Conservation (phyloP, 805 yeast species). For the Wickerhamiella hasegawae region DNA sequence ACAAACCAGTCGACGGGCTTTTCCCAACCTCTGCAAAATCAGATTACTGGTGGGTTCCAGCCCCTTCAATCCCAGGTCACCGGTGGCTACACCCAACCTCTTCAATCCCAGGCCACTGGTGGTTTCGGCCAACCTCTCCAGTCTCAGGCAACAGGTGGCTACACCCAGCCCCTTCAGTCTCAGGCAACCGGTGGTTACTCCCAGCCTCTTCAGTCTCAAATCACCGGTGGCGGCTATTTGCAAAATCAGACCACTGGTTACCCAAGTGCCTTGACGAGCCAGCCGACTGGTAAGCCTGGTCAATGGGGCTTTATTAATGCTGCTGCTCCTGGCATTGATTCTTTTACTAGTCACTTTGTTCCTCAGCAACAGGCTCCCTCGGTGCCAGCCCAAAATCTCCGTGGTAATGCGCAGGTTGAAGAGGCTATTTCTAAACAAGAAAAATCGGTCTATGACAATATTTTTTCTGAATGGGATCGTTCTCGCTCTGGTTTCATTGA, state of each 20-base stretch:
- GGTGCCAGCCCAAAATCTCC: constrained; percentile 9
- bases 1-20: constrained; percentile 39
- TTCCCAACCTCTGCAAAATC: constrained; percentile 1
- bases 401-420: constrained; percentile 39
- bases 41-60: too few species aligned
- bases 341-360: constrained; percentile 49
- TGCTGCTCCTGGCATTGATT: constrained; percentile 54
- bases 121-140: constrained; percentile 14
- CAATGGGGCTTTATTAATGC: constrained; percentile 69
- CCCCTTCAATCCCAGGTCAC: constrained; percentile 13
- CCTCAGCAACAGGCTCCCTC: constrained; percentile 25
- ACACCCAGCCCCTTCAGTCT: constrained; percentile 7
- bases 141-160: constrained; percentile 13
- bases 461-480: constrained; percentile 78
- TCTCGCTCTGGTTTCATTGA: constrained; percentile 50
- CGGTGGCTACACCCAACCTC: constrained; percentile 8
- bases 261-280: constrained; percentile 22
- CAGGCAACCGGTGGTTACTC: constrained; percentile 20
- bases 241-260: constrained; percentile 18
- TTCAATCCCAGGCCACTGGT: constrained; percentile 14
- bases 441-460: constrained; percentile 68
- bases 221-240: constrained; percentile 28
- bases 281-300: constrained; percentile 52
- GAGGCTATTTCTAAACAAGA: constrained; percentile 83
- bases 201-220: constrained; percentile 24